These are phyloP conservation scores for Akanthomyces dipterigenus DNA, from an alignment of 2,329 filamentous ascomycete genomes.

Conservation along the genomic window DNA sequence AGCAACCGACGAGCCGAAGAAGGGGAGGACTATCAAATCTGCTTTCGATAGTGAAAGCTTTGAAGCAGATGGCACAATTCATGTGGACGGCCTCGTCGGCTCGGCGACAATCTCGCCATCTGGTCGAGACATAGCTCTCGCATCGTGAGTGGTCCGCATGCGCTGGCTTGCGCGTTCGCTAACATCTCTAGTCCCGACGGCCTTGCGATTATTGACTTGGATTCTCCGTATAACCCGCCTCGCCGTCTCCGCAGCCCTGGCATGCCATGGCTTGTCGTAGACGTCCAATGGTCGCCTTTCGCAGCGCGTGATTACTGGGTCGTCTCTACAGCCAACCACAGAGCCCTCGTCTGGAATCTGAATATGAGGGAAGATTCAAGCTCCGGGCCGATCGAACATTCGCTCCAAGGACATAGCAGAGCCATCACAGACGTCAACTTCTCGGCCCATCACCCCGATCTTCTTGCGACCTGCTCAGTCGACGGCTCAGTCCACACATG, in stretches of 20 bases:
- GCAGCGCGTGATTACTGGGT: slow-evolving; percentile 87
- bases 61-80: slow-evolving; percentile 75
- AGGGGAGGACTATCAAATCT: slow-evolving; percentile 54
- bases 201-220: slow-evolving; percentile 84
- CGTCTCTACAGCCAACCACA: slow-evolving; percentile 88
- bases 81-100: slow-evolving; percentile 73
- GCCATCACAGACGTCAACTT: slow-evolving; percentile 97
- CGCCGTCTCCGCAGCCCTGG: slow-evolving; percentile 75
- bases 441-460: slow-evolving; percentile 83
- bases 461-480: slow-evolving; percentile 83
- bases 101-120: slow-evolving; percentile 91
- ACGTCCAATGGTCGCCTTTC: slow-evolving; percentile 96
- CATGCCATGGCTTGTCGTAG: slow-evolving; percentile 88
- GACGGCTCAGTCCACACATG: slow-evolving; percentile 91
- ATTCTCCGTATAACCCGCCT: slow-evolving; percentile 81
- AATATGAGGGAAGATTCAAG: slow-evolving; percentile 68
- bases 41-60: slow-evolving; percentile 85
- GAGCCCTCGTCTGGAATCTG: slow-evolving; percentile 89
- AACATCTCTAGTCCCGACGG: slow-evolving; percentile 50
- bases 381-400: slow-evolving; percentile 71
- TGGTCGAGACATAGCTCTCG: slow-evolving; percentile 82
- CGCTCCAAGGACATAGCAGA: slow-evolving; percentile 72
- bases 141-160: slow-evolving; percentile 52
- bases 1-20: slow-evolving; percentile 40
- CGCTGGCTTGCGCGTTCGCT: slow-evolving; percentile 28